Evolutionary conservation across 257 asterid genomes (phyloP).

Genomic region (Lithospermum erythrorhizon): DNA sequence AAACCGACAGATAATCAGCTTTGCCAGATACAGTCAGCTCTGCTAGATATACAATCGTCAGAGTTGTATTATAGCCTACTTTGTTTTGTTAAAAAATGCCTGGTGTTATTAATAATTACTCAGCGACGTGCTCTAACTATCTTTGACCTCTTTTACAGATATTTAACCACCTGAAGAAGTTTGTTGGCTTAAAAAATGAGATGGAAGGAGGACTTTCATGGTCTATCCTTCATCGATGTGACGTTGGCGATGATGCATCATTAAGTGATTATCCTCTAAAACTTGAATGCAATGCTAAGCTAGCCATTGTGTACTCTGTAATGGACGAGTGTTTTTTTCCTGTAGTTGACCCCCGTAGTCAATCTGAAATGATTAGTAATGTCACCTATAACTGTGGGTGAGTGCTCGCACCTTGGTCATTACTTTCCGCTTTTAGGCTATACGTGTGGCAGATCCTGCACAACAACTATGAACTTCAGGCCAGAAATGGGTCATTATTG

Average conservation of each 20-base stretch:
- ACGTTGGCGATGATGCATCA: conserved; percentile 28
- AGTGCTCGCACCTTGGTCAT: conserved; percentile 10
- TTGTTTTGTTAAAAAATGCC: neutral
- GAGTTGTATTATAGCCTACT: no score
- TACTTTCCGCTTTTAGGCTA: neutral
- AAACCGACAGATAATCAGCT: neutral
- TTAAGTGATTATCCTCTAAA: conserved; percentile 22
- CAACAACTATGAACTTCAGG: neutral
- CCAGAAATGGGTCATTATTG: no score
- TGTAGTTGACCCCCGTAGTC: conserved; percentile 53
- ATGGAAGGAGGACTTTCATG: conserved; percentile 59
- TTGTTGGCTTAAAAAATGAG: conserved; percentile 64
- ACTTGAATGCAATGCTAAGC: conserved; percentile 45
- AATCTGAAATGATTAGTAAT: conserved; percentile 46
- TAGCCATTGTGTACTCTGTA: conserved; percentile 50
- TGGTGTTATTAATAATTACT: no score
- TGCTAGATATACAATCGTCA: neutral
- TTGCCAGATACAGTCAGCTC: neutral
- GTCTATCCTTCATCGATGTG: conserved; percentile 53
- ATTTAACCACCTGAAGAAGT: conserved; percentile 47
- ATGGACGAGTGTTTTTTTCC: conserved; percentile 65
- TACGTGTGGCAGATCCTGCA: neutral
- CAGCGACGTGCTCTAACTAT: neutral
- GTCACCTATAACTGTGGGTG: conserved; percentile 61
- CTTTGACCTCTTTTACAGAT: conserved; percentile 28